Evolutionary conservation across 805 yeast genomes (phyloP).

Genomic region (Metschnikowia proteae): DNA sequence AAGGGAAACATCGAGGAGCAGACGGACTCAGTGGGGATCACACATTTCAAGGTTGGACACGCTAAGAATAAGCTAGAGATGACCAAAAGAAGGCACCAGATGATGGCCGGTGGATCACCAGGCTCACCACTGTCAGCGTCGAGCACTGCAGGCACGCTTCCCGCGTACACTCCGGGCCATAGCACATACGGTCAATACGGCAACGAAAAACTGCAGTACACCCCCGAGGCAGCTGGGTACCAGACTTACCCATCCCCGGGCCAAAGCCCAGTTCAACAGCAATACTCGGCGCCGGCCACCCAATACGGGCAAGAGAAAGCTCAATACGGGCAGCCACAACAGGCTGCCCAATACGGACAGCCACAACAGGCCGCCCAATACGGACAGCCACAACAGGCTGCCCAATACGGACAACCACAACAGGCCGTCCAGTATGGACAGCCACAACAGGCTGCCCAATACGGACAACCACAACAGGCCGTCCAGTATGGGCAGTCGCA

Average conservation of each 20-base stretch:
- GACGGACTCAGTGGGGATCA: slow-evolving; percentile 83
- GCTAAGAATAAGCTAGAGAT: slow-evolving; percentile 81
- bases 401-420: no score
- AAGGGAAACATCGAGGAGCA: slow-evolving; percentile 90
- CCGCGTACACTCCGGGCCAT: slow-evolving; percentile 36
- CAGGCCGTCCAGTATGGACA: slow-evolving; percentile 24
- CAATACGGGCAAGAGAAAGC: slow-evolving; percentile 24
- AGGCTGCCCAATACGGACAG: neutral
- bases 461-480: slow-evolving; percentile 1
- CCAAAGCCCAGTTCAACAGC: slow-evolving; percentile 16
- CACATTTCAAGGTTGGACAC: slow-evolving; percentile 86
- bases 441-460: slow-evolving; percentile 7
- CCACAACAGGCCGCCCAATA: no score
- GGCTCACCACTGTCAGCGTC: slow-evolving; percentile 22
- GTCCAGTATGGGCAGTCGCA: slow-evolving; percentile 24
- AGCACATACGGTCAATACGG: slow-evolving; percentile 15
- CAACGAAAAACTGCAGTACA: slow-evolving; percentile 14
- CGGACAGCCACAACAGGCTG: no score
- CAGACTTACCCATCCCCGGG: slow-evolving; percentile 13
- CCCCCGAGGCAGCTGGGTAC: slow-evolving; percentile 7
- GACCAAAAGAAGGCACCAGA: slow-evolving; percentile 70
- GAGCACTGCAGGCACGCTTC: slow-evolving; percentile 25
- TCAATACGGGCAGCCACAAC: slow-evolving; percentile 24
- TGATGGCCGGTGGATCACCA: slow-evolving; percentile 28
- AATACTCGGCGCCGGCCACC: slow-evolving; percentile 6